Base-by-base conservation (phyloP, 2,329 filamentous ascomycete species). In the Claviceps purpurea region DNA sequence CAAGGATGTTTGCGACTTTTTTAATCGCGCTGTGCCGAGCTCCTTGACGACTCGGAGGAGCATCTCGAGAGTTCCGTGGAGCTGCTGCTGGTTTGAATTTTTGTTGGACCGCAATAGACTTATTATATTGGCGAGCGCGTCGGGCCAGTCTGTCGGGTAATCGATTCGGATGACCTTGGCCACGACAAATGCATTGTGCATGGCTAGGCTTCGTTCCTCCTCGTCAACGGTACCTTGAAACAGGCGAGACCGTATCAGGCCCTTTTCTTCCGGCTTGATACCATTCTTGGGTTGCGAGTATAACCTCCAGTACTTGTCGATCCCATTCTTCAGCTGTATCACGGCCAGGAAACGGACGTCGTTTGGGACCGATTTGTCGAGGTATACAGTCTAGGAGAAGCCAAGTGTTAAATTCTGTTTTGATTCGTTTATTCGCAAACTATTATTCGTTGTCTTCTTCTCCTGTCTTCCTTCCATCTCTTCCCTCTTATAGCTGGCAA, bases 271-370 rank as follows among this genome's bases (percentile, higher is more conserved):
- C 30, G 79, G 78, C 64, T 84, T 81, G 52, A 85, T 78, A 49
- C 87, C 81, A 38, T 86, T 87, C 64, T 72, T 75, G 30, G 65
- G 49, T 53, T 68, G 59, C 38, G 70, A 64, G 76, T 88, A 63
- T n/a, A 70, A 59, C 14, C 93, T 79, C 93, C 93, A 98, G 68
- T 89, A 89, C 64, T 85, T 89, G 65, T 97, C 91, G 67, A 97
- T 90, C 52, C 90, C 93, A 66, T 97, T 96, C 66, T 97, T 97
- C 51, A 98, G 76, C 64, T 95, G 87, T 59, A 97, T 95, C 53
- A 97, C 81, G 51, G 91, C 87, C 11, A 96, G 82, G 62, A 95
- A 89, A 55, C 93, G 86, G 50, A 91, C 79, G 61, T 94, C 84
- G 53, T 80, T 70, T 1, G 88, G 86, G 1, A 94, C 72, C 2